Conservation (phyloP, 2,329 filamentous ascomycete species). For the Fusarium praegraminearum region DNA sequence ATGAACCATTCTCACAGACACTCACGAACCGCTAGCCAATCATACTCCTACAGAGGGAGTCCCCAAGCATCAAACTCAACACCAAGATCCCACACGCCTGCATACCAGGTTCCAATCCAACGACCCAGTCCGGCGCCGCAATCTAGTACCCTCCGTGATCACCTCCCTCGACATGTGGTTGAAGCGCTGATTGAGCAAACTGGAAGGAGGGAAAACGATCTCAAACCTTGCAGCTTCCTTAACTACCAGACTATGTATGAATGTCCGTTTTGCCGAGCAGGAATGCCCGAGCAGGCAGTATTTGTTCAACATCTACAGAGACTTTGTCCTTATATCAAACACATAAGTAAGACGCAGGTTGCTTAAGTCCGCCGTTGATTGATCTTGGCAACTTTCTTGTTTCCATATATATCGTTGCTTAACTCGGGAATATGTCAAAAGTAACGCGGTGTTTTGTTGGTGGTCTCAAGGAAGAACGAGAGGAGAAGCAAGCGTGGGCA, state of each 20-base stretch:
- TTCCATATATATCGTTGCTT: neutral
- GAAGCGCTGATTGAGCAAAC: neutral
- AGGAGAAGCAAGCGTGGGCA: neutral
- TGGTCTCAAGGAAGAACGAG: neutral
- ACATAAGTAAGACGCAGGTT: neutral
- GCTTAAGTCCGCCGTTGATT: neutral
- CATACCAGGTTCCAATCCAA: neutral
- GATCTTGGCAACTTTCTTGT: neutral
- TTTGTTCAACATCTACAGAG: conserved; percentile 19
- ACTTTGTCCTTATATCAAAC: neutral
- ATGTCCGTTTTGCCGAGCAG: conserved; percentile 21
- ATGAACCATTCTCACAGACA: neutral
- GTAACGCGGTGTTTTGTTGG: neutral
- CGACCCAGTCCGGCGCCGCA: no score
- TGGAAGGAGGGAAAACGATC: neutral
- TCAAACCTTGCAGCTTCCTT: conserved; percentile 9
- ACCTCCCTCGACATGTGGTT: conserved; percentile 3
- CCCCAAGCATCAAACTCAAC: conserved; percentile 1
- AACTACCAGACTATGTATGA: conserved; percentile 5
- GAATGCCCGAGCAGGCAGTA: neutral
- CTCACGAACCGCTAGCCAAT: neutral
- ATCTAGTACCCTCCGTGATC: neutral
- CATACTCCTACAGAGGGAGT: neutral
- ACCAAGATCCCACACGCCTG: neutral
- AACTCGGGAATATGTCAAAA: neutral